A percentile compares a stretch with the other conserved stretches of the same genome.
phyloP scores from a whole-genome alignment of 768 basidiomycete genomes.

The Cyclocybe cylindracea region DNA sequence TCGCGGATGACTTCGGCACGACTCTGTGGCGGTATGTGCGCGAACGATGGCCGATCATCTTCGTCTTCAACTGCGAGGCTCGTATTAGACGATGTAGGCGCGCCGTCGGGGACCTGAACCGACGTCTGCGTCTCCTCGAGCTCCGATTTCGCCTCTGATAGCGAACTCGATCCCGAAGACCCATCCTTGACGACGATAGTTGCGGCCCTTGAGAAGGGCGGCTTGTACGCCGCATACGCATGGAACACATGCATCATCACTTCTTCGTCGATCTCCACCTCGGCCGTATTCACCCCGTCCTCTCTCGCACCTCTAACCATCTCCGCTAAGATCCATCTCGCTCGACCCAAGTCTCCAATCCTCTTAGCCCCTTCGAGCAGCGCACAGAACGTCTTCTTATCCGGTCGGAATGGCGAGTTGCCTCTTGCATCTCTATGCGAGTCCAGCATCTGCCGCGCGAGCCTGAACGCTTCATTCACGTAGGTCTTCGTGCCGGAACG shows the following conservation, averaged over 20 bases:
- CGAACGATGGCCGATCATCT: constrained; percentile 31
- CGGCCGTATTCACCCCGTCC: constrained; percentile 19
- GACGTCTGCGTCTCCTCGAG: constrained; percentile 1
- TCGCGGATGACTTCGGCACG: constrained; percentile 73
- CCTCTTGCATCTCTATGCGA: constrained; percentile 67
- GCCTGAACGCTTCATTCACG: constrained; percentile 80
- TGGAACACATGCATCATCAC: constrained; percentile 86
- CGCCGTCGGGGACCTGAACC: background rate
- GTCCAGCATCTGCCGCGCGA: constrained; percentile 88
- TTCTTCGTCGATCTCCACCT: constrained; percentile 55
- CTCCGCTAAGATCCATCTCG: constrained; percentile 91
- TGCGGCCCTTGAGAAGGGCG: constrained; percentile 60
- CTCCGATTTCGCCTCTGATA: background rate
- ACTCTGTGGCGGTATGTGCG: constrained; percentile 72
- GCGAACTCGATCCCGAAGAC: background rate
- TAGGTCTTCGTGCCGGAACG: constrained; percentile 60
- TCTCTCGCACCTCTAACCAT: constrained; percentile 49
- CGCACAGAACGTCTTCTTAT: constrained; percentile 71
- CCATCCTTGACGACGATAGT: constrained; percentile 41
- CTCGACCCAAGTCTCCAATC: constrained; percentile 77
- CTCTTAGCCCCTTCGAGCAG: constrained; percentile 91
- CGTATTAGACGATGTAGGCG: background rate
- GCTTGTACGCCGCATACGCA: constrained; percentile 79
- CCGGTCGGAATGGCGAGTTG: constrained; percentile 57
- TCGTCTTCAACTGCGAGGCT: constrained; percentile 7